These are phyloP conservation scores for Xylaria bambusicola DNA, from an alignment of 495 filamentous ascomycete species.

Conservation along the genomic window DNA sequence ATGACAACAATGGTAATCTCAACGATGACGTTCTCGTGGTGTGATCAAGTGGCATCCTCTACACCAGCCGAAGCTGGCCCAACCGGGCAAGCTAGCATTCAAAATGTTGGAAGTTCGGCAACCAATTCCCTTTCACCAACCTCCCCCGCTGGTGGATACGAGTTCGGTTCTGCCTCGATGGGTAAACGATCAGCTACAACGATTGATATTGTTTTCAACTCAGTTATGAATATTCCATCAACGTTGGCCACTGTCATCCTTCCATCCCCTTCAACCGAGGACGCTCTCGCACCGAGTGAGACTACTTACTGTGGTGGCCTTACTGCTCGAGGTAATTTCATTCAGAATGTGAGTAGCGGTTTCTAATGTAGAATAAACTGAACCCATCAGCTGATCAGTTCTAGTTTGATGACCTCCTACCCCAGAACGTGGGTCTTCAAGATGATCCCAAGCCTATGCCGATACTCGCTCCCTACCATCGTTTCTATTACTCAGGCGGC, in stretches of 20 bases:
- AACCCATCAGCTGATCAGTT: constrained; percentile 10
- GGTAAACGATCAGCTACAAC: constrained; percentile 3
- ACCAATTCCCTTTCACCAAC: constrained; percentile 4
- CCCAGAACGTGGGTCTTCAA: constrained; percentile 16
- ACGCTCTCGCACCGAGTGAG: constrained; percentile 3
- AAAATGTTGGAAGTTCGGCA: constrained; percentile 5
- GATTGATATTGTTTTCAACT: constrained; percentile 13
- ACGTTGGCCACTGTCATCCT: constrained; percentile 30
- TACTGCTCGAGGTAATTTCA: constrained; percentile 36
- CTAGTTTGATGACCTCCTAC: constrained; percentile 46
- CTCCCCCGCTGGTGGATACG: constrained; percentile 22
- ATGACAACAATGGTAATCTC: constrained; percentile 32
- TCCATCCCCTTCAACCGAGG: constrained; percentile 16
- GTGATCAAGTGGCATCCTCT: constrained; percentile 26
- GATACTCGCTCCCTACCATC: constrained; percentile 43
- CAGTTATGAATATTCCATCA: constrained; percentile 13
- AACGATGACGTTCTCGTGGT: constrained; percentile 35
- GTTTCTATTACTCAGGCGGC: constrained; percentile 42
- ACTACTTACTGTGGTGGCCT: constrained; percentile 31
- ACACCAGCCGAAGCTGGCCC: neutral
- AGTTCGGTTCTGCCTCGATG: constrained; percentile 25
- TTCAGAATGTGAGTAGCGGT: constrained; percentile 26
- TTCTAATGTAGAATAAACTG: neutral
- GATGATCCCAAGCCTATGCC: constrained; percentile 29
- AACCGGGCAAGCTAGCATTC: constrained; percentile 14